Evolutionary conservation across 2,329 filamentous ascomycete genomes (phyloP), one percentile per base, ranked within the genome.

Genomic region (Beauveria scarabaeidicola): DNA sequence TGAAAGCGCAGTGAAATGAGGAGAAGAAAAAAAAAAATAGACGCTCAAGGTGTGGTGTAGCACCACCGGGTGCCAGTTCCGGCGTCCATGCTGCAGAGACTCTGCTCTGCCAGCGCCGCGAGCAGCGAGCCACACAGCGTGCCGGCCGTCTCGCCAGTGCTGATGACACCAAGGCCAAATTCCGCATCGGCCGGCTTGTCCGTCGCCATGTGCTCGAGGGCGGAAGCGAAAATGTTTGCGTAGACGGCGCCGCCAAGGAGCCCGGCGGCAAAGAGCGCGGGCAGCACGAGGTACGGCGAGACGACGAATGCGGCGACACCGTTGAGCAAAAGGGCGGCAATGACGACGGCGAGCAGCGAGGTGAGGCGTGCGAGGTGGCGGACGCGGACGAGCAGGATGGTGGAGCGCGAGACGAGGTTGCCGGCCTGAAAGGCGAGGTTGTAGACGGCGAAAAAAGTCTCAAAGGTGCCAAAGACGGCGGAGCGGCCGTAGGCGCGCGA

Each of bases 381-480:
- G 19, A 63, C 32, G 1, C 59, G 63, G 3, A 66, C 40, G 11
- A 70, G 47, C 1, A 64, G 57, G 8, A 69, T 64, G 3, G 65
- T 63, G 1, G 64, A 64, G 23, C 68, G 65, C 1, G 66, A 64
- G 7, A 70, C 36, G 27, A 71, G 64, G 52, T 61, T 67, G 1
- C 71, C 71, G 0, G 69, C 46, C 8, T 72, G 69, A 6, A 72
- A 67, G 5, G 65, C 62, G 5, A 69, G 58, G 21, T 66, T 64
- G 60, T 69, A 72, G 3, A 62, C 65, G 17, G 70, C 67, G 7
- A 62, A 61, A 29, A 67, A 73, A 3, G 67, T 63, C 32, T 68
- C 66, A 58, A 69, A 72, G 10, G 61, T 66, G 7, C 63, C 60
- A 11, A 70, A 69, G 0, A 47, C 61, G 4, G 58, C 21, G 0